Conservation (phyloP, 768 basidiomycete species). For the Tulasnella sp. region DNA sequence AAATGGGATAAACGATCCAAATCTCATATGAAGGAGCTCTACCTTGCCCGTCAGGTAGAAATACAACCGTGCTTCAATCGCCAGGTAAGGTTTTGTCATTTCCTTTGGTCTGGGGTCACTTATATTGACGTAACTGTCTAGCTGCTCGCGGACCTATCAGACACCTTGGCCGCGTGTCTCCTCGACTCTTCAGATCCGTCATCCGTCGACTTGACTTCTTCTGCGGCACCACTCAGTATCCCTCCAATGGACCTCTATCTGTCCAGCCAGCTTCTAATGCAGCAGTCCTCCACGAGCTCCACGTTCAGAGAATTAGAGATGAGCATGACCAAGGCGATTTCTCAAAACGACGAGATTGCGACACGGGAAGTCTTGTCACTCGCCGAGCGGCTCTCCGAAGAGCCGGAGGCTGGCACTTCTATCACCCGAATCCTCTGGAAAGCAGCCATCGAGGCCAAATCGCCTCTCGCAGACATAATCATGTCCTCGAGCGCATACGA, state of each 20-base stretch:
- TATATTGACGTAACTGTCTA: constrained; percentile 27
- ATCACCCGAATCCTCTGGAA: constrained; percentile 94
- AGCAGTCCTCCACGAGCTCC: background rate
- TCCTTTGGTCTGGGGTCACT: background rate
- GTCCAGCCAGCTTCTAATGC: background rate
- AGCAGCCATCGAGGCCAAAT: constrained; percentile 69
- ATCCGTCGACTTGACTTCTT: background rate
- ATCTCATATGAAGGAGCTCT: constrained; percentile 91
- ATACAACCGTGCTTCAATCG: constrained; percentile 98
- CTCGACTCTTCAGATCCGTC: constrained; percentile 56
- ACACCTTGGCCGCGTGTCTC: constrained; percentile 78
- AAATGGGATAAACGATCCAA: constrained; percentile 98
- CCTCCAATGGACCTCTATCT: constrained; percentile 4
- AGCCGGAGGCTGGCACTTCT: constrained; percentile 47
- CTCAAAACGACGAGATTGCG: constrained; percentile 45
- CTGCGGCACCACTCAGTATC: background rate
- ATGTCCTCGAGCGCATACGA: constrained; percentile 67
- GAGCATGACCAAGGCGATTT: constrained; percentile 70
- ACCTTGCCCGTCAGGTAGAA: constrained; percentile 91
- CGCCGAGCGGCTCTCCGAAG: constrained; percentile 54
- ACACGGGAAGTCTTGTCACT: constrained; percentile 61
- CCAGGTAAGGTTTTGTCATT: constrained; percentile 41
- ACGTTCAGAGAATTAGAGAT: constrained; percentile 84
- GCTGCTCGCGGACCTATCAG: constrained; percentile 91
- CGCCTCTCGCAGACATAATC: constrained; percentile 63